Evolutionary conservation across 306 rosid species (phyloP).

Genomic region (Dalbergia cochinchinensis): DNA sequence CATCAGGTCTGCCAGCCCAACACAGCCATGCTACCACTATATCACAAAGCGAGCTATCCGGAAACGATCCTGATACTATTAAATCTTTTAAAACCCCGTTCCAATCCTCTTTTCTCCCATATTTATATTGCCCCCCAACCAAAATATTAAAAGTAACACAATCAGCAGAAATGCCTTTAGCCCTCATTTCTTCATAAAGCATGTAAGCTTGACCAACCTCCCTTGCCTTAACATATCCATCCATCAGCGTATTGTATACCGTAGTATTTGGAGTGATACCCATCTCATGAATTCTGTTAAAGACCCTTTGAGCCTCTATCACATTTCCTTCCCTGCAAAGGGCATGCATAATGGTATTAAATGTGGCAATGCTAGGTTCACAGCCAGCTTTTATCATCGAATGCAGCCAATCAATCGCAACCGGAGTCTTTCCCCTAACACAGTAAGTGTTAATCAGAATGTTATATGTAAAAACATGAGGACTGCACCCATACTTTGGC

Average conservation of each 20-base stretch:
- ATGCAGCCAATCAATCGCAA: slow-evolving; percentile 60
- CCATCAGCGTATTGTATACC: slow-evolving; percentile 66
- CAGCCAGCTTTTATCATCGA: slow-evolving; percentile 64
- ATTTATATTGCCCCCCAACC: slow-evolving; percentile 71
- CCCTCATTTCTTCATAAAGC: slow-evolving; percentile 76
- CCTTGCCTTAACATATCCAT: slow-evolving; percentile 84
- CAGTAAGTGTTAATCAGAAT: slow-evolving; percentile 64
- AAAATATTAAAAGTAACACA: slow-evolving; percentile 79
- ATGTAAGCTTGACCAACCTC: slow-evolving; percentile 70
- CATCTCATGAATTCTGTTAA: slow-evolving; percentile 58
- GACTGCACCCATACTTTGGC: slow-evolving; percentile 63
- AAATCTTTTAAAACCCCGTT: slow-evolving; percentile 58
- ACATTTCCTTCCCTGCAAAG: slow-evolving; percentile 79
- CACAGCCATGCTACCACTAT: slow-evolving; percentile 65
- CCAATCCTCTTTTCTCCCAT: slow-evolving; percentile 72
- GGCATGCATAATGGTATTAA: slow-evolving; percentile 61
- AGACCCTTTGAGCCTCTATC: slow-evolving; percentile 62
- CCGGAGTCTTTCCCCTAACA: slow-evolving; percentile 57
- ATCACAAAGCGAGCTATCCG: slow-evolving; percentile 59
- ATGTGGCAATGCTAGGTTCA: slow-evolving; percentile 60
- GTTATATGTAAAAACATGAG: slow-evolving; percentile 66
- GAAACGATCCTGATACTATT: slow-evolving; percentile 50
- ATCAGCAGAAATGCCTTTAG: slow-evolving; percentile 64
- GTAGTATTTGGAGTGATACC: slow-evolving; percentile 52
- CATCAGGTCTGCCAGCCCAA: slow-evolving; percentile 72